Percentiles rank a stretch among this genome's conserved stretches.
These are phyloP conservation scores for Schizophyllum amplum DNA, from an alignment of 1,284 basidiomycete species.

Conservation along the genomic window DNA sequence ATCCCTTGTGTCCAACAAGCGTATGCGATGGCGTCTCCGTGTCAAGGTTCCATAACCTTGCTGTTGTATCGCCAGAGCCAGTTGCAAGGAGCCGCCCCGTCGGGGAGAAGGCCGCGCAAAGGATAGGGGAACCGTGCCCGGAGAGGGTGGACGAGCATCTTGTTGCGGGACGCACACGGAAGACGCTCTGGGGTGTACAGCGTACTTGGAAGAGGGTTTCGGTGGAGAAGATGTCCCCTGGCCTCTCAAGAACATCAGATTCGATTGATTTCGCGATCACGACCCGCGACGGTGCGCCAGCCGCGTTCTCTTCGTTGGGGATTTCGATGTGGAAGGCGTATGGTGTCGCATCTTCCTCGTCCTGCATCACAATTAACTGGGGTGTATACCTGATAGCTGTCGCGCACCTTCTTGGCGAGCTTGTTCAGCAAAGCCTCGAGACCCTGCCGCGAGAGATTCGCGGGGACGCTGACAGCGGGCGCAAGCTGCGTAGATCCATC, in stretches of 20 bases:
- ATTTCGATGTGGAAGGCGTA: slow-evolving; percentile 82
- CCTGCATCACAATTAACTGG: slow-evolving; percentile 9
- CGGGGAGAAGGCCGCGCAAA: slow-evolving; percentile 94
- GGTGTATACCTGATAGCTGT: not conserved
- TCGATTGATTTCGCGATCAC: slow-evolving; percentile 76
- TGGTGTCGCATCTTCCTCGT: slow-evolving; percentile 78
- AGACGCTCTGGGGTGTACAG: slow-evolving; percentile 94
- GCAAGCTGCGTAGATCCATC: slow-evolving; percentile 76
- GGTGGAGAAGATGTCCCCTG: slow-evolving; percentile 64
- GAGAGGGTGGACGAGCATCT: slow-evolving; percentile 89
- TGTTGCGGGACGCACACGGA: slow-evolving; percentile 89
- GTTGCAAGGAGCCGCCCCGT: slow-evolving; percentile 89
- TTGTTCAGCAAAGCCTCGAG: slow-evolving; percentile 84
- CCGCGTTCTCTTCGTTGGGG: slow-evolving; percentile 41
- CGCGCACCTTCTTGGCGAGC: slow-evolving; percentile 60
- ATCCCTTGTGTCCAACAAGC: slow-evolving; percentile 84
- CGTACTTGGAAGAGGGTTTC: slow-evolving; percentile 85
- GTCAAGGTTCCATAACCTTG: slow-evolving; percentile 90
- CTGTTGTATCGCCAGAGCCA: slow-evolving; percentile 91
- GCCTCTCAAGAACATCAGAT: slow-evolving; percentile 67
- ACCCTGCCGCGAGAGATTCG: slow-evolving; percentile 78
- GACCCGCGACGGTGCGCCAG: slow-evolving; percentile 66
- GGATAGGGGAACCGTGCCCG: slow-evolving; percentile 88
- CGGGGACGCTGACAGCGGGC: slow-evolving; percentile 81
- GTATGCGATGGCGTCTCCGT: slow-evolving; percentile 90